phyloP scores from a whole-genome alignment of 164 flowering plant species.

The Dillenia suffruticosa region DNA sequence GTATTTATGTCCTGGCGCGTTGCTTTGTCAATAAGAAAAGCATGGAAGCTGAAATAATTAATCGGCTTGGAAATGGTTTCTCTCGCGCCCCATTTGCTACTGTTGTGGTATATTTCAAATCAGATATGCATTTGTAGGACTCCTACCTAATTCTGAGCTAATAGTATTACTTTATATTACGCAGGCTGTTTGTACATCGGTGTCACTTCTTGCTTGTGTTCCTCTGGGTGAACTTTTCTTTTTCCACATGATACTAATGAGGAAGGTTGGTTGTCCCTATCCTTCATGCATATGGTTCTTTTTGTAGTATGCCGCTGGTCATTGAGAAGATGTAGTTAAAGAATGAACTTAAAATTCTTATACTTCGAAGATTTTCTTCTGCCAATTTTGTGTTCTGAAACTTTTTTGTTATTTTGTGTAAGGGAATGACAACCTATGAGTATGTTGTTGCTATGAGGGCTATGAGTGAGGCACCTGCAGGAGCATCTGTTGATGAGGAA shows the following conservation, averaged over 20 bases:
- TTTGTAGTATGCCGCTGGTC: no score
- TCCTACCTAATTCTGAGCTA: not conserved
- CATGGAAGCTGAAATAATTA: conserved; percentile 73
- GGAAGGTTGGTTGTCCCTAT: conserved; percentile 53
- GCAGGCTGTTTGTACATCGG: conserved; percentile 80
- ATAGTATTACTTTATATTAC: conserved; percentile 3
- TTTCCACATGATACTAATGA: conserved; percentile 89
- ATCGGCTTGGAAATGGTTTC: conserved; percentile 92
- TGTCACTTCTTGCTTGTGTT: conserved; percentile 82
- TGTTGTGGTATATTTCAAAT: conserved; percentile 68
- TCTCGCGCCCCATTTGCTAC: conserved; percentile 87
- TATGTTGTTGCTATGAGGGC: conserved; percentile 97
- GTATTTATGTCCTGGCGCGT: conserved; percentile 83
- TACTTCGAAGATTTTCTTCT: no score
- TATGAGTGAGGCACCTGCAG: conserved; percentile 79
- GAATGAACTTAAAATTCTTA: no score
- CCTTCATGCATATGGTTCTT: not conserved
- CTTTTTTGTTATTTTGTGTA: not conserved
- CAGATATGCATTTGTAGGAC: not conserved
- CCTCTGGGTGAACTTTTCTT: conserved; percentile 95
- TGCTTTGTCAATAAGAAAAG: conserved; percentile 70
- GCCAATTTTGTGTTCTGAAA: no score
- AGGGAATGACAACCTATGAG: conserved; percentile 98
- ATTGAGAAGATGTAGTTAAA: no score
- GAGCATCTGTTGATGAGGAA: conserved; percentile 64